These are phyloP conservation scores for Polychytrium aggregatum DNA, from an alignment of 192 early-diverging fungal species.

Conservation along the genomic window DNA sequence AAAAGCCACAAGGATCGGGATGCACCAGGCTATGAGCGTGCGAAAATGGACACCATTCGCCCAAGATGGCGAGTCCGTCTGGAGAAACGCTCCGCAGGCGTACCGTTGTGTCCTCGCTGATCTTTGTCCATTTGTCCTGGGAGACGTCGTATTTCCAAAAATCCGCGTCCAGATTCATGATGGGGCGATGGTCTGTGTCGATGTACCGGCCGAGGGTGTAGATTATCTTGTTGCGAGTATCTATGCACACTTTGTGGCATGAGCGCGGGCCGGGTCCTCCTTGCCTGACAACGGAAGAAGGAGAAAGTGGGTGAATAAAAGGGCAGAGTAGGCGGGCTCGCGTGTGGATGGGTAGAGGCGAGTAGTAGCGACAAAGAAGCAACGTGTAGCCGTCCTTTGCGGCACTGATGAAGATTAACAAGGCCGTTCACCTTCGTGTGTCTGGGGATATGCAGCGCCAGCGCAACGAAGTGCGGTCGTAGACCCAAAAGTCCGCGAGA, in stretches of 20 bases:
- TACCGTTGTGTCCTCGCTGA: constrained; percentile 69
- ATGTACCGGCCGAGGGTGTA: constrained; percentile 87
- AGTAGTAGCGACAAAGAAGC: no score
- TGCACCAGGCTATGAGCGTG: no score
- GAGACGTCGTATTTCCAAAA: constrained; percentile 81
- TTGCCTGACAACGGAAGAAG: no score
- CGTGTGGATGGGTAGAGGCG: no score
- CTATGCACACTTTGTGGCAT: constrained; percentile 88
- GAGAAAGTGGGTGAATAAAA: no score
- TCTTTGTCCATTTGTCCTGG: constrained; percentile 52
- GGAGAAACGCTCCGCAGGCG: no score
- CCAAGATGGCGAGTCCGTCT: no score
- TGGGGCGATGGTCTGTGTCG: constrained; percentile 57
- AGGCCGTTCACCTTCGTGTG: constrained; percentile 47
- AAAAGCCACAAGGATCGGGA: no score
- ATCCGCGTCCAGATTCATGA: constrained; percentile 64
- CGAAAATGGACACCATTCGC: no score
- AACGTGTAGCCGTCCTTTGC: not conserved
- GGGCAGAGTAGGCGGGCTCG: no score
- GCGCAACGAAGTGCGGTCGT: constrained; percentile 36
- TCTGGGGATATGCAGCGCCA: constrained; percentile 74
- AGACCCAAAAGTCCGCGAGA: constrained; percentile 84
- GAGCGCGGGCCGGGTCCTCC: constrained; percentile 80
- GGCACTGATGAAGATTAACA: not conserved
- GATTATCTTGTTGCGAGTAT: constrained; percentile 57